Percentiles rank a stretch among this genome's conserved stretches.
Conservation (phyloP, 306 rosid species). For the Castanea sativa region DNA sequence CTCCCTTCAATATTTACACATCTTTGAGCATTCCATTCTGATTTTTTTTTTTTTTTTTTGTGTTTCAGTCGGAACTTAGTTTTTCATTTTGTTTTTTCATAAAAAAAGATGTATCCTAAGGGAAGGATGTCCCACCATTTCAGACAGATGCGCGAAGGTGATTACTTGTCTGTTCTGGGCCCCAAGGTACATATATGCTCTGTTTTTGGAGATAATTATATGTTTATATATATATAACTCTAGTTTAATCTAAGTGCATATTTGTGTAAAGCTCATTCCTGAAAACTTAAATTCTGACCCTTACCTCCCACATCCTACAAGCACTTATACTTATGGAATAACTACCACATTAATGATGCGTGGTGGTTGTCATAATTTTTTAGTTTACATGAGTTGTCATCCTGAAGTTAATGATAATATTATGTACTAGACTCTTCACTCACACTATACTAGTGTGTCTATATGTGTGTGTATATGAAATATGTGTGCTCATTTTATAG, state of each 20-base stretch:
- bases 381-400: too few relatives aligned
- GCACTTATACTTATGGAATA: fast-evolving
- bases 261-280: too few relatives aligned
- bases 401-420: not conserved
- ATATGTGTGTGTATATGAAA: too few relatives aligned
- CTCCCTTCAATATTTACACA: not conserved
- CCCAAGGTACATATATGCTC: constrained; percentile 59
- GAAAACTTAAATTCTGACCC: fast-evolving
- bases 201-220: not conserved
- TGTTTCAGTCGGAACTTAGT: not conserved
- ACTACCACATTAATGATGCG: fast-evolving
- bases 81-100: not conserved
- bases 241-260: too few relatives aligned
- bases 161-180: constrained; percentile 57
- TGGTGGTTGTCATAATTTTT: too few relatives aligned
- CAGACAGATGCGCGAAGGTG: constrained; percentile 66
- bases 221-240: too few relatives aligned
- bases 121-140: constrained; percentile 89
- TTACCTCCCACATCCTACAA: fast-evolving
- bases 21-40: not conserved
- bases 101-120: constrained; percentile 62
- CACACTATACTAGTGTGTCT: not conserved
- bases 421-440: not conserved
- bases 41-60: too few relatives aligned
- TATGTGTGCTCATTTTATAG: too few relatives aligned